Percentiles rank a stretch among this genome's conserved stretches.
Conservation (phyloP, 441 rosid genomes). For the Mallotus repandus region DNA sequence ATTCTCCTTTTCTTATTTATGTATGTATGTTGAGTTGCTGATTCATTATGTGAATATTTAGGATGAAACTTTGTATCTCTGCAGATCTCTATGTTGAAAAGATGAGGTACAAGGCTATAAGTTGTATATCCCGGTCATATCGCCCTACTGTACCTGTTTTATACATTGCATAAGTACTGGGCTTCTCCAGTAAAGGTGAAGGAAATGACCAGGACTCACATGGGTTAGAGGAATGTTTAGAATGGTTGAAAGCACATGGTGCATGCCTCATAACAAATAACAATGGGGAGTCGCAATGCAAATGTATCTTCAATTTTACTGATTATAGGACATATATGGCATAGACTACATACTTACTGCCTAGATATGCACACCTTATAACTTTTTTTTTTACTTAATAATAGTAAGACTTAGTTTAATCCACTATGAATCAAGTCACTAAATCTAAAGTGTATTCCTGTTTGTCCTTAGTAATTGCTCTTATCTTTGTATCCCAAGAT, state of each 20-base stretch:
- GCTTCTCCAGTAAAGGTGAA: slow-evolving; percentile 51
- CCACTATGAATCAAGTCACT: background rate
- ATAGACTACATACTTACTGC: too few relatives aligned
- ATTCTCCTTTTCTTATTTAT: slow-evolving; percentile 8
- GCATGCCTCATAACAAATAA: slow-evolving; percentile 61
- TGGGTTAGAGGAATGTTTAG: slow-evolving; percentile 72
- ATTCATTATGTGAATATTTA: background rate
- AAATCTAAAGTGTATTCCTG: background rate
- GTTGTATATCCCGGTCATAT: slow-evolving; percentile 80
- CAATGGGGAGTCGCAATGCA: slow-evolving; percentile 72
- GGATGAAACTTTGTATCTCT: slow-evolving; percentile 14
- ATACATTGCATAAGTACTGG: slow-evolving; percentile 70
- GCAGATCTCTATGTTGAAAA: slow-evolving; percentile 93
- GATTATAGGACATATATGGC: background rate
- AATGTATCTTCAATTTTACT: slow-evolving; percentile 47
- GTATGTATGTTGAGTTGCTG: background rate
- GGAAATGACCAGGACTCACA: slow-evolving; percentile 52
- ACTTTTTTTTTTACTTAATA: background rate
- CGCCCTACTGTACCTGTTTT: slow-evolving; percentile 88
- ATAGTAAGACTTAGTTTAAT: background rate
- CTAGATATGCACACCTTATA: background rate
- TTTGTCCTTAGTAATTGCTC: background rate
- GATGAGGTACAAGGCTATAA: slow-evolving; percentile 93
- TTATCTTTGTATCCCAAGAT: too few relatives aligned
- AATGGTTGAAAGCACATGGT: slow-evolving; percentile 94